Base-by-base conservation (phyloP, 2,329 filamentous ascomycete genomes). In the Fusarium incarnatum region DNA sequence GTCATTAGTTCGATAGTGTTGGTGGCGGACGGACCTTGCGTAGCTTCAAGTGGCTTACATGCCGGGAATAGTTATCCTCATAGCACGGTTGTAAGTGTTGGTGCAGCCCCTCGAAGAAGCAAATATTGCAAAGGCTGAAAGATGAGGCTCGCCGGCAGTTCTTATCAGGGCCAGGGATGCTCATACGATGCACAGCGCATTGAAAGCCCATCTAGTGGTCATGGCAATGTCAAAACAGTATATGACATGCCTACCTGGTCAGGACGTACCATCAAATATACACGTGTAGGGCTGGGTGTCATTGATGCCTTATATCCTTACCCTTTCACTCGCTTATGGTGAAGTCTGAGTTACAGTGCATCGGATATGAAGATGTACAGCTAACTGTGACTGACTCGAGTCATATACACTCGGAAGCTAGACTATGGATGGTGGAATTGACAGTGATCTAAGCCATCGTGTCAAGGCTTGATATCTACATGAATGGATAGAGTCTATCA, bases 61-160 rank as follows among this genome's bases (percentile, higher is more conserved):
- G 25, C n/a, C 22, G 22, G 48, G 25, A 40, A 40, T 23, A 52
- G 22, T 27, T 20, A 52, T 27, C 48, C 48, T 23, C 3, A n/a
- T 23, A 20, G 22, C 48, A 27, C 25, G 23, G 30, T 6, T 41
- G 20, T 27, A n/a, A 37, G 34, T n/a, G 34, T 37, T 37, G 34
- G 34, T 37, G 34, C 34, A 37, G 6, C 18, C 18, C n/a, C 40
- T 25, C 13, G 12, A 44, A 27, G 18, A 28, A 41, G 30, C 22
- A 37, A 13, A 15, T 16, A 42, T 23, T 7, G 11, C 23, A n/a
- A 9, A n/a, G 30, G 30, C 22, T 52, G 22, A 27, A 11, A 23
- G 10, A 41, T 41, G 49, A 52, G 49, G 49, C 49, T 52, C 49
- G 27, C 41, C 49, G 49, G 49, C 30, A 52, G 22, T 27, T 41